Evolutionary conservation across 2,329 filamentous ascomycete genomes (phyloP).

Genomic region (Aspergillus aculeatus): DNA sequence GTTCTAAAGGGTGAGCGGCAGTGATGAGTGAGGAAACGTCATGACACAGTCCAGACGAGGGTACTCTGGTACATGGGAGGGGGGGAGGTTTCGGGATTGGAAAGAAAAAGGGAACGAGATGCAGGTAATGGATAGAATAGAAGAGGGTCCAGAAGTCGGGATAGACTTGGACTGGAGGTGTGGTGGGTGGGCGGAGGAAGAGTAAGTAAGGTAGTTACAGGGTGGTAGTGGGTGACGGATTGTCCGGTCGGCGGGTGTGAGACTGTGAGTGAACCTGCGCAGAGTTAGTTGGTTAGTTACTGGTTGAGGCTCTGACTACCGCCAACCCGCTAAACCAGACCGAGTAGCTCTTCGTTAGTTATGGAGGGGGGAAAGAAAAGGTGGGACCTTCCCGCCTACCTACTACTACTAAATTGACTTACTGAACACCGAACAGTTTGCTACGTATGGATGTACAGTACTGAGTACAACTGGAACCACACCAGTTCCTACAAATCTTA

Average conservation of each 20-base stretch:
- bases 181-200: background rate
- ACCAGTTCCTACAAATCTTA: no score
- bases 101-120: background rate
- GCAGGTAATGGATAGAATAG: background rate
- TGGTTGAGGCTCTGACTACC: conserved; percentile 19
- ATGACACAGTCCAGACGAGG: conserved; percentile 21
- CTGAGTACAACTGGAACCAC: no score
- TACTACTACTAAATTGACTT: no score
- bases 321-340: conserved; percentile 16
- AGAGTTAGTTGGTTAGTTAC: conserved; percentile 3
- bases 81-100: background rate
- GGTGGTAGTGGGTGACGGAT: background rate
- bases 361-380: background rate
- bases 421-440: no score
- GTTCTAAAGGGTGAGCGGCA: conserved; percentile 20
- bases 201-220: background rate
- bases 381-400: background rate
- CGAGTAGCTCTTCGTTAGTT: background rate
- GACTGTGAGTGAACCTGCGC: conserved; percentile 11
- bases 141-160: background rate
- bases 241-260: conserved; percentile 3
- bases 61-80: conserved; percentile 16
- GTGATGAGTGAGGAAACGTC: conserved; percentile 24
- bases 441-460: no score
- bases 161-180: conserved; percentile 1